Evolutionary conservation across 148 eudicot species (phyloP).

Genomic region (Fallopia convolvulus): DNA sequence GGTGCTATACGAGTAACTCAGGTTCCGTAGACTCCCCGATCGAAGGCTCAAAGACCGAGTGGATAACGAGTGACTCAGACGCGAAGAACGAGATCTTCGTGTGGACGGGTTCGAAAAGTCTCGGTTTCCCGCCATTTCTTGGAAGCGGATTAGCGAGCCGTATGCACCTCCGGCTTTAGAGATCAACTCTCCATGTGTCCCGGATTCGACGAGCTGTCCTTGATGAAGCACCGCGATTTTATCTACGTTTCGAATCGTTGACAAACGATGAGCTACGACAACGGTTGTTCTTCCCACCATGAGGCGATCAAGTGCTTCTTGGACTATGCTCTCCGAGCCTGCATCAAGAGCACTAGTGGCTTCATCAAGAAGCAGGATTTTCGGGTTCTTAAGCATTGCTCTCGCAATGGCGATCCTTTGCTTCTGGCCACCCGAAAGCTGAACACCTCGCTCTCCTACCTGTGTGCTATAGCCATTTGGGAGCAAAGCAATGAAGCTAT

Average conservation of each 20-base stretch:
- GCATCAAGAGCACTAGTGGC: slow-evolving; percentile 98
- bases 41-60: slow-evolving; percentile 93
- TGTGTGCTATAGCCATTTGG: slow-evolving; percentile 96
- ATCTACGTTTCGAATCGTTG: slow-evolving; percentile 87
- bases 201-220: slow-evolving; percentile 87
- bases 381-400: slow-evolving; percentile 95
- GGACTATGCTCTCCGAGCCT: slow-evolving; percentile 90
- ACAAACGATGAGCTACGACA: slow-evolving; percentile 94
- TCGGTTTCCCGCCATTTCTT: slow-evolving; percentile 90
- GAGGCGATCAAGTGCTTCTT: slow-evolving; percentile 92
- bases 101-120: slow-evolving; percentile 87
- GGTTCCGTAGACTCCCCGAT: slow-evolving; percentile 83
- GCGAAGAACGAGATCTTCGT: slow-evolving; percentile 62
- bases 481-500: slow-evolving; percentile 86
- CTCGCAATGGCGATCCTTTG: slow-evolving; percentile 98
- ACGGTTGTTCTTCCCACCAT: slow-evolving; percentile 97
- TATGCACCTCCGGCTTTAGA: slow-evolving; percentile 72
- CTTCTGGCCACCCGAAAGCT: slow-evolving; percentile 96
- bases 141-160: slow-evolving; percentile 83
- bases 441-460: slow-evolving; percentile 98
- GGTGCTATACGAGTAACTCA: slow-evolving; percentile 93
- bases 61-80: slow-evolving; percentile 82
- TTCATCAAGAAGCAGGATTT: slow-evolving; percentile 90
- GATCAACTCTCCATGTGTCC: slow-evolving; percentile 84
- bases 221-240: slow-evolving; percentile 84